phyloP scores from a whole-genome alignment of 306 rosid species.

The Erythrophleum fordii region DNA sequence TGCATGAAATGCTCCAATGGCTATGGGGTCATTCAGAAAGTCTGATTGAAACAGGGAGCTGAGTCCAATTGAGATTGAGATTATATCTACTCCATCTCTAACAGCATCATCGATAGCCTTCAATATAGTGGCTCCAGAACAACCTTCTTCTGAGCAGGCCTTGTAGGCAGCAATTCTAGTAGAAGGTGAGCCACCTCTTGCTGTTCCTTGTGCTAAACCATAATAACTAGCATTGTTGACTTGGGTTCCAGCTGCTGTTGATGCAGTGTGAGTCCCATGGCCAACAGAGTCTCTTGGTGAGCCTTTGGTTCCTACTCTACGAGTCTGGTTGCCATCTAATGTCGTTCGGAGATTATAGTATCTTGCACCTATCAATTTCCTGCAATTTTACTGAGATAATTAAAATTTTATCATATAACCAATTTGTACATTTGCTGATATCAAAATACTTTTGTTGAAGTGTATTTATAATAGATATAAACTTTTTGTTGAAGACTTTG shows the following conservation, averaged over 20 bases:
- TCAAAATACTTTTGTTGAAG: neutral
- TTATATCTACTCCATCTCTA: conserved; percentile 87
- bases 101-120: conserved; percentile 92
- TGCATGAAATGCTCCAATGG: conserved; percentile 97
- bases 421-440: neutral
- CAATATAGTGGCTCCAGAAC: conserved; percentile 73
- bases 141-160: conserved; percentile 79
- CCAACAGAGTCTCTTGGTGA: conserved; percentile 84
- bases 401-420: conserved; percentile 3
- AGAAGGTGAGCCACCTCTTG: conserved; percentile 83
- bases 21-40: conserved; percentile 73
- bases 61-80: conserved; percentile 87
- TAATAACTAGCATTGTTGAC: conserved; percentile 79
- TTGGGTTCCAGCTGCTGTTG: conserved; percentile 71
- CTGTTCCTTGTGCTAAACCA: conserved; percentile 79
- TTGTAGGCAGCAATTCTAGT: conserved; percentile 80
- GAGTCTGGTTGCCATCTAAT: conserved; percentile 45
- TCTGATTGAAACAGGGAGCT: conserved; percentile 68
- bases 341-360: conserved; percentile 53
- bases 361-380: conserved; percentile 96
- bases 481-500: neutral
- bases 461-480: conserved; percentile 2
- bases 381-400: conserved; percentile 34
- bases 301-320: conserved; percentile 40
- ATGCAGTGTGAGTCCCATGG: conserved; percentile 91